These are phyloP conservation scores for Eremochloa ophiuroides DNA, from an alignment of 176 grass and related monocot genomes.

Conservation along the genomic window DNA sequence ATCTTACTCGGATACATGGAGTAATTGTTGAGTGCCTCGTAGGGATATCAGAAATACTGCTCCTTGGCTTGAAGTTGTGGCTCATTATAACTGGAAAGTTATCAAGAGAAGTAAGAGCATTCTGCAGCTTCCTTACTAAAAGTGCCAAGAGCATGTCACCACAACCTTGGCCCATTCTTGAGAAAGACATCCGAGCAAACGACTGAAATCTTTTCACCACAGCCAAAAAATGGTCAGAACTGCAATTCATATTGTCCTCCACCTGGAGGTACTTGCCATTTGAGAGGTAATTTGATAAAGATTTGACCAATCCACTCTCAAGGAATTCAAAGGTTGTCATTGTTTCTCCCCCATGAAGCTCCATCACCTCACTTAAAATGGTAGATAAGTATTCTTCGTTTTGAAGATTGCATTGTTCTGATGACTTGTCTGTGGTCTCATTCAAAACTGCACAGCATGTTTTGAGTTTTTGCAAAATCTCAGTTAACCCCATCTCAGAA, in stretches of 20 bases:
- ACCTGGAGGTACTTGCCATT: slow-evolving; percentile 71
- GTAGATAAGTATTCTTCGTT: slow-evolving; percentile 72
- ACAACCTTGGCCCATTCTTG: slow-evolving; percentile 46
- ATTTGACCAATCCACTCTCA: slow-evolving; percentile 89
- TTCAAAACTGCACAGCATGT: slow-evolving; percentile 79
- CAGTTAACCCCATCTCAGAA: slow-evolving; percentile 66
- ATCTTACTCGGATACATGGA: slow-evolving; percentile 82
- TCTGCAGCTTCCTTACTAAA: slow-evolving; percentile 83
- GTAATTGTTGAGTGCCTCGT: slow-evolving; percentile 44
- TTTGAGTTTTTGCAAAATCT: slow-evolving; percentile 83
- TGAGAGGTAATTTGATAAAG: slow-evolving; percentile 79
- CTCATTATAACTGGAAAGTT: slow-evolving; percentile 90
- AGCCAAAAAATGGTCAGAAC: slow-evolving; percentile 43
- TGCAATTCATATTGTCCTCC: slow-evolving; percentile 17
- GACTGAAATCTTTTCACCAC: slow-evolving; percentile 86
- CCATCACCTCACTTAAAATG: slow-evolving; percentile 84
- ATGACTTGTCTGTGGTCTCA: slow-evolving; percentile 54
- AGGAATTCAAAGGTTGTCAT: slow-evolving; percentile 99
- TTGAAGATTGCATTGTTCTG: slow-evolving; percentile 31
- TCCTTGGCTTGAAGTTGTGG: slow-evolving; percentile 70
- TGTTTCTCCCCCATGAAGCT: slow-evolving; percentile 74
- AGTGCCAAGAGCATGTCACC: slow-evolving; percentile 65
- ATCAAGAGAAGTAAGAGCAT: slow-evolving; percentile 94
- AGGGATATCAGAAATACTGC: slow-evolving; percentile 67
- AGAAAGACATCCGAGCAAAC: slow-evolving; percentile 66